These are phyloP conservation scores for Erodium texanum DNA, from an alignment of 441 rosid genomes.

Conservation along the genomic window DNA sequence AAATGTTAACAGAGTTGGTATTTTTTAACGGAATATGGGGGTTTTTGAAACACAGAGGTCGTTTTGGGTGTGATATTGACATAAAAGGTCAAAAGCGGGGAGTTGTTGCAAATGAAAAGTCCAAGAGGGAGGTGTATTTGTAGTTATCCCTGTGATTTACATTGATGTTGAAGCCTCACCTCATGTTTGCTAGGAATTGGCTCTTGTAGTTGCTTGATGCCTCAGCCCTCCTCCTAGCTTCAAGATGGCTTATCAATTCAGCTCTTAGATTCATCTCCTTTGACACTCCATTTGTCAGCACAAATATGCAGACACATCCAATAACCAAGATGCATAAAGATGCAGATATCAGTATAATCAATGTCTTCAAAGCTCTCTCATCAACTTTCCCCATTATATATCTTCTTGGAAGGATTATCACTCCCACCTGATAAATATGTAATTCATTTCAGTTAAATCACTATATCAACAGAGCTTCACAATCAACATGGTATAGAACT, in stretches of 20 bases:
- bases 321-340: slow-evolving; percentile 76
- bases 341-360: slow-evolving; percentile 76
- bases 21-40: too few relatives aligned
- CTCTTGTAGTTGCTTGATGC: slow-evolving; percentile 98
- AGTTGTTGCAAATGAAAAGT: too few relatives aligned
- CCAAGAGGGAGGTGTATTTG: too few relatives aligned
- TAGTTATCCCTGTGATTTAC: too few relatives aligned
- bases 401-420: slow-evolving; percentile 81
- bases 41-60: too few relatives aligned
- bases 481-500: too few relatives aligned
- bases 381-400: slow-evolving; percentile 93
- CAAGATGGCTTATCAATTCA: slow-evolving; percentile 87
- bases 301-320: slow-evolving; percentile 84
- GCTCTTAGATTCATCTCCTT: slow-evolving; percentile 99
- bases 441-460: neutral
- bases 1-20: too few relatives aligned
- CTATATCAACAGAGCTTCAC: too few relatives aligned
- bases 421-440: slow-evolving; percentile 62
- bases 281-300: slow-evolving; percentile 92
- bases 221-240: slow-evolving; percentile 97
- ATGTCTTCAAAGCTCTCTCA: slow-evolving; percentile 80
- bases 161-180: too few relatives aligned
- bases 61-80: too few relatives aligned
- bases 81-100: too few relatives aligned
- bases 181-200: slow-evolving; percentile 98